Conservation (phyloP, 73 alveolate genomes). For the Paraurostyla sp. region DNA sequence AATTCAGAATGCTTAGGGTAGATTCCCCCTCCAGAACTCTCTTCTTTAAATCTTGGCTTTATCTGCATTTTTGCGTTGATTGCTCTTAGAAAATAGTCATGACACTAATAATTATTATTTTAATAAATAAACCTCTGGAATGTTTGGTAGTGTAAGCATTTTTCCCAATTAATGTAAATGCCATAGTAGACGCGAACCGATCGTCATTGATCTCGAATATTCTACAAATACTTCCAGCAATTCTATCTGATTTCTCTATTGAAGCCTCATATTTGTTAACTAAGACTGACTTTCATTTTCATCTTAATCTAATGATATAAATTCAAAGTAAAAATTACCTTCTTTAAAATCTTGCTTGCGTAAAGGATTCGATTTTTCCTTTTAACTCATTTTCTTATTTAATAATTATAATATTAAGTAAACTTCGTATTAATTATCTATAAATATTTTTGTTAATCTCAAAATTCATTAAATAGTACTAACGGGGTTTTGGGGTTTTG, state of each 20-base stretch:
- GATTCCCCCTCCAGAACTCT: background rate
- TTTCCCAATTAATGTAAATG: conserved; percentile 3
- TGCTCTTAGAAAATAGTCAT: background rate
- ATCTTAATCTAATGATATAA: background rate
- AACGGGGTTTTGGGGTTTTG: too few relatives aligned
- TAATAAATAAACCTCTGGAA: background rate
- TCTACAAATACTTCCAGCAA: conserved; percentile 47
- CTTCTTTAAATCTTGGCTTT: background rate
- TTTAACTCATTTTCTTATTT: conserved; percentile 38
- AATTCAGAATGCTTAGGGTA: background rate
- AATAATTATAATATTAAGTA: background rate
- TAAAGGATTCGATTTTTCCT: background rate
- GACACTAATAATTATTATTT: background rate
- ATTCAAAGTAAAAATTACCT: background rate
- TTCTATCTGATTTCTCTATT: background rate
- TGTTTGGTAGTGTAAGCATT: background rate
- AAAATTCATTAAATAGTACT: background rate
- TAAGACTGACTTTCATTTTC: background rate
- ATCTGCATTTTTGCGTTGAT: conserved; percentile 11
- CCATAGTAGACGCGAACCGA: conserved; percentile 47
- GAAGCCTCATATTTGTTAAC: background rate
- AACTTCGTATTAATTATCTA: background rate
- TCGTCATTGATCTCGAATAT: conserved; percentile 19
- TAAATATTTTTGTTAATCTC: too few relatives aligned
- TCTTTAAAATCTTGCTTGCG: conserved; percentile 27